Conservation (phyloP, 192 early-diverging fungal species). For the Dispira simplex region DNA sequence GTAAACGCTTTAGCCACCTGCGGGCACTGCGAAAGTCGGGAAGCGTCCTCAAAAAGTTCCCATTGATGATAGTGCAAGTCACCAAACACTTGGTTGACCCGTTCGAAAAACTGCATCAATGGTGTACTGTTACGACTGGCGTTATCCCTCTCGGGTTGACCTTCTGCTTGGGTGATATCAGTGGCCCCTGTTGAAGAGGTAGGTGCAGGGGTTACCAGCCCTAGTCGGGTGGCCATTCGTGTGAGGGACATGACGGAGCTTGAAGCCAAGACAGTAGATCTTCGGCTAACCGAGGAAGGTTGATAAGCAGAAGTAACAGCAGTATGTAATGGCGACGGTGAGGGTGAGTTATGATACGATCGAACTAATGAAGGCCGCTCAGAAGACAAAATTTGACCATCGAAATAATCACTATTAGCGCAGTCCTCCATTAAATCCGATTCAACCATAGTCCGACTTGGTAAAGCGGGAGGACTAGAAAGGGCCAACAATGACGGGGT, state of each 20-base stretch:
- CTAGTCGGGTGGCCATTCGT: background rate
- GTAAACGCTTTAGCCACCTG: background rate
- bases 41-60: slow-evolving; percentile 7
- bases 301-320: too few relatives aligned
- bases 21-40: background rate
- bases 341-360: background rate
- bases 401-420: background rate
- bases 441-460: background rate
- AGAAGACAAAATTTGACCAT: background rate
- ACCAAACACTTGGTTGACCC: slow-evolving; percentile 1
- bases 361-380: background rate
- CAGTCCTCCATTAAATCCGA: too few relatives aligned
- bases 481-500: background rate
- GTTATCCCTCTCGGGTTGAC: background rate
- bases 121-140: background rate
- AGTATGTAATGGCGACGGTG: background rate
- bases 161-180: background rate
- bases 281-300: too few relatives aligned
- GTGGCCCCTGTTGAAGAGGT: background rate
- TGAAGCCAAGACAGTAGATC: too few relatives aligned
- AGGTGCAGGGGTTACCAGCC: background rate
- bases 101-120: slow-evolving; percentile 6
- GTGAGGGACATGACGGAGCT: too few relatives aligned
- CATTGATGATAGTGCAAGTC: slow-evolving; percentile 1
- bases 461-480: background rate